phyloP scores from a whole-genome alignment of 805 yeast species.

The Kazachstania bromeliacearum region DNA sequence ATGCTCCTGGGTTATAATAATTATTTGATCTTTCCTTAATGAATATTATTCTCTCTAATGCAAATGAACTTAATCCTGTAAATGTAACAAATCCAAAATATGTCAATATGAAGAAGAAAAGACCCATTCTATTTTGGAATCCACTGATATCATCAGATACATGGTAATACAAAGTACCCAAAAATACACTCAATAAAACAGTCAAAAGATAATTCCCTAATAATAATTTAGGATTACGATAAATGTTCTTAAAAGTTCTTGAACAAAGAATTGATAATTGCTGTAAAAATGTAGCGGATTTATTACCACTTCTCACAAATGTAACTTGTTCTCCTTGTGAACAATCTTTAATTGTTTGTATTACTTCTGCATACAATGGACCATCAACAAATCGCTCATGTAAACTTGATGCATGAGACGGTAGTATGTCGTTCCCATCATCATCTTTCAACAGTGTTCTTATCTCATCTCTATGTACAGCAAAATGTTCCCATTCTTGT shows the following conservation, averaged over 20 bases:
- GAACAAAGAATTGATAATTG: conserved; percentile 72
- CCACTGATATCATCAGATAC: conserved; percentile 87
- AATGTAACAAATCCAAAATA: conserved; percentile 90
- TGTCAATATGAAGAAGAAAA: conserved; percentile 84
- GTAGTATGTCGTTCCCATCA: conserved; percentile 9
- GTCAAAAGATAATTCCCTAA: conserved; percentile 77
- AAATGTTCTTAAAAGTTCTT: conserved; percentile 84
- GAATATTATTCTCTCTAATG: conserved; percentile 80
- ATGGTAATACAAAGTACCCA: conserved; percentile 79
- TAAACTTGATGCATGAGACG: conserved; percentile 11
- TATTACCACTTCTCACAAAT: background rate
- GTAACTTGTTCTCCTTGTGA: background rate
- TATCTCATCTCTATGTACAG: conserved; percentile 68
- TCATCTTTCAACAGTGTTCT: conserved; percentile 23
- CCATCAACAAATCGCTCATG: conserved; percentile 30
- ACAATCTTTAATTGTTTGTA: conserved; percentile 25
- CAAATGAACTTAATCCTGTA: conserved; percentile 84
- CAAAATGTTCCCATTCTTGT: conserved; percentile 80
- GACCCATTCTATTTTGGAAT: conserved; percentile 88
- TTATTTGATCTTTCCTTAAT: conserved; percentile 91
- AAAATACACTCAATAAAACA: conserved; percentile 64
- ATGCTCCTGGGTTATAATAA: conserved; percentile 81
- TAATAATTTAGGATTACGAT: conserved; percentile 85
- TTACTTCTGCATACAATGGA: conserved; percentile 22
- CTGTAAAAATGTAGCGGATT: conserved; percentile 44